Conservation (phyloP, 2,329 filamentous ascomycete species). For the Talaromyces piceae region DNA sequence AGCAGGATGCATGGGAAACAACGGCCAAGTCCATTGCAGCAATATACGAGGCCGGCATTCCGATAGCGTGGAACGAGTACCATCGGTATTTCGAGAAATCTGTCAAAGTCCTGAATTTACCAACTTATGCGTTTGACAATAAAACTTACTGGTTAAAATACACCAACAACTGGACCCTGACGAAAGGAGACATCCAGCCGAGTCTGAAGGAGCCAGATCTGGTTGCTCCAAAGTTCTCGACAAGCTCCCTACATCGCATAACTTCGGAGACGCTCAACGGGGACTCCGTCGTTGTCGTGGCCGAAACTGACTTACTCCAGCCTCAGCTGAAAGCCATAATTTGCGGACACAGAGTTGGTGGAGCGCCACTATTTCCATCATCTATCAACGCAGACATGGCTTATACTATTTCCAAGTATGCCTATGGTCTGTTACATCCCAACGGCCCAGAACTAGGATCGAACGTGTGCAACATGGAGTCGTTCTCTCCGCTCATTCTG, state of each 20-base stretch:
- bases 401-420: not conserved
- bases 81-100: conserved; percentile 46
- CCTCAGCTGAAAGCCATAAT: not conserved
- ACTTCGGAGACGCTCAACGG: not conserved
- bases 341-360: not conserved
- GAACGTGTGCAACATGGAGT: not conserved
- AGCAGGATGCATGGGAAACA: not conserved
- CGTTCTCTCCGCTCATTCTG: not conserved
- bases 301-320: not conserved
- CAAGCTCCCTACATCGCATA: not conserved
- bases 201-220: not conserved
- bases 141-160: conserved; percentile 70
- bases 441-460: not conserved
- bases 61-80: conserved; percentile 63
- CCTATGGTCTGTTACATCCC: not conserved
- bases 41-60: conserved; percentile 40
- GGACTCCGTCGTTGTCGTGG: not conserved
- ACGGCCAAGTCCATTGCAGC: not conserved
- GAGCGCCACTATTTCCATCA: not conserved
- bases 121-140: conserved; percentile 25
- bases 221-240: not conserved
- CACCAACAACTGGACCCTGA: conserved; percentile 62
- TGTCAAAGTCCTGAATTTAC: conserved; percentile 16
- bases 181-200: conserved; percentile 49
- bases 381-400: conserved; percentile 1